These are phyloP conservation scores for Arachnopeziza araneosa DNA, from an alignment of 2,329 filamentous ascomycete species.

Conservation along the genomic window DNA sequence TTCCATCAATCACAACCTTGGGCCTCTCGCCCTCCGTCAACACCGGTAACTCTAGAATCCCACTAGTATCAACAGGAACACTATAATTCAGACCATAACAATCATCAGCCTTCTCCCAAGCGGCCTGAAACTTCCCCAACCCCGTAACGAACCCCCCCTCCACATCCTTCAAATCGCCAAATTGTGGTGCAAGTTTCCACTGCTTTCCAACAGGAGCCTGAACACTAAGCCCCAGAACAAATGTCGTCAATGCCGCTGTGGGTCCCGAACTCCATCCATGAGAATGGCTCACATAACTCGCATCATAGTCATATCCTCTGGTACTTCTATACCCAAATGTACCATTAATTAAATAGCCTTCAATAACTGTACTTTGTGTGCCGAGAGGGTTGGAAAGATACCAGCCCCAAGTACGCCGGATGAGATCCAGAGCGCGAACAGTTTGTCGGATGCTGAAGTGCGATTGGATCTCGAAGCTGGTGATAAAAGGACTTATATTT, in stretches of 20 bases:
- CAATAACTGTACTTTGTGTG: slow-evolving; percentile 51
- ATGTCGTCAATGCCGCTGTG: slow-evolving; percentile 39
- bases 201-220: slow-evolving; percentile 31
- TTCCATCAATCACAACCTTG: slow-evolving; percentile 12
- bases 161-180: slow-evolving; percentile 34
- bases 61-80: slow-evolving; percentile 11
- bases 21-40: slow-evolving; percentile 5
- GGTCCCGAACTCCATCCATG: slow-evolving; percentile 46
- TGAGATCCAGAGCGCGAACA: slow-evolving; percentile 47
- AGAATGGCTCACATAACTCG: slow-evolving; percentile 40
- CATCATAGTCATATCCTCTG: slow-evolving; percentile 42
- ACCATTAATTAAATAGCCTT: slow-evolving; percentile 51
- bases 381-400: slow-evolving; percentile 52
- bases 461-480: slow-evolving; percentile 52
- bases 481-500: slow-evolving; percentile 54
- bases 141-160: slow-evolving; percentile 37
- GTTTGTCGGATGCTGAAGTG: slow-evolving; percentile 45
- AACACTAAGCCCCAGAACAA: slow-evolving; percentile 38
- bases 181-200: slow-evolving; percentile 37
- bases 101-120: slow-evolving; percentile 24
- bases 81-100: slow-evolving; percentile 9
- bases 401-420: slow-evolving; percentile 56
- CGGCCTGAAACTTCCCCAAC: slow-evolving; percentile 34
- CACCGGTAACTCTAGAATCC: slow-evolving; percentile 8
- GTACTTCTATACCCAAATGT: slow-evolving; percentile 50